Base-by-base conservation (phyloP, 2,329 filamentous ascomycete genomes). In the Curvularia sp. region DNA sequence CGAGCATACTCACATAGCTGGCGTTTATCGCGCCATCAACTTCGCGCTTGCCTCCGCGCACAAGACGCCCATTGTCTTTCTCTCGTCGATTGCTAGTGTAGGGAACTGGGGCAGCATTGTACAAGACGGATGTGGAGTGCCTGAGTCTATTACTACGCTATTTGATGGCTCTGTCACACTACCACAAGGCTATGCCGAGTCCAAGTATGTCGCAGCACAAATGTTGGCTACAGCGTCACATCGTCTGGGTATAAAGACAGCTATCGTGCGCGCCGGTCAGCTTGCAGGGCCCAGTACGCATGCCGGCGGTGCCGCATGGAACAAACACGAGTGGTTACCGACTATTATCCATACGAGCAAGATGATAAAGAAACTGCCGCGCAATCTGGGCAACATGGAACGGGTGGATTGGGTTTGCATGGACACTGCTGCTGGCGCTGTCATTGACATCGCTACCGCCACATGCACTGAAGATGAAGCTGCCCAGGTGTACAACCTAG, bases 1-100 rank as follows among this genome's bases (percentile, higher is more conserved):
- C 51, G 63, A 66, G 39, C 25, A 39, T 5, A 59, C 57, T 4
- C 63, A 65, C 25, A 61, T 65, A 21, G 47, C 55, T 1, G 63
- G 63, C 2, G 57, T 53, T 13, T 48, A 38, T 6, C 58, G 59
- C 15, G 41, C 53, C 1, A 51, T 65, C 23, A 53, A 61, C 32
- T 63, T 70, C 6, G 43, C 59, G 1, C 42, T 53, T 2, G 42
- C 28, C 1, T 49, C 50, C 3, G 3, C 15, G 1, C 36, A 63
- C 34, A 58, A 58, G 2, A n/a, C 62, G 2, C 58, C 72, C 23
- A 71, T 80, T 27, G 55, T 73, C 54, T 79, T 78, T 69, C 74
- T 79, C 53, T 78, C 75, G 1, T 76, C 74, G 8, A 75, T 80
- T 45, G 74, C 74, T 15, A 72, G 69, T 27, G 76, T 77, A 5